Percentiles rank a stretch among this genome's conserved stretches.
Evolutionary conservation across 768 basidiomycete genomes (phyloP).

Genomic region (Kwoniella sp.): DNA sequence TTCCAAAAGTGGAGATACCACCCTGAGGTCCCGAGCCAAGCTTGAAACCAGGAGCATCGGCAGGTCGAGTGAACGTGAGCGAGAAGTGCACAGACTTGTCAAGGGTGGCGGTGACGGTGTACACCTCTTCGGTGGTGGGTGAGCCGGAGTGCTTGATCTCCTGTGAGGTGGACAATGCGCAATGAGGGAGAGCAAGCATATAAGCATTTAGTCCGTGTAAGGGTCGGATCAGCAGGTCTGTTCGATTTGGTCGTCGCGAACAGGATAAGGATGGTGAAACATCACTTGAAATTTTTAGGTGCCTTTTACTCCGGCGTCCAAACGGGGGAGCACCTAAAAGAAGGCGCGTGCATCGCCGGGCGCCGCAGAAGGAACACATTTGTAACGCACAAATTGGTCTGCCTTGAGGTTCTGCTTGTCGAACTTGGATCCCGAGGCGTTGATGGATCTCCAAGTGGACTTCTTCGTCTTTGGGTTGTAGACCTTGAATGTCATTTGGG

Average conservation of each 20-base stretch:
- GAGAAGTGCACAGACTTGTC: constrained; percentile 78
- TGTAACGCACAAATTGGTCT: constrained; percentile 51
- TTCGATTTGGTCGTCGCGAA: background rate
- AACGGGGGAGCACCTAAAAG: constrained; percentile 42
- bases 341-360: constrained; percentile 63
- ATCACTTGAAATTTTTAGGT: no score
- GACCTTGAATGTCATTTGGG: constrained; percentile 90
- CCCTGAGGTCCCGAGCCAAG: constrained; percentile 83
- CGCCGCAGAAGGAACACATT: background rate
- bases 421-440: constrained; percentile 58
- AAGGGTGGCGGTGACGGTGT: constrained; percentile 76
- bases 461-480: constrained; percentile 76
- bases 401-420: constrained; percentile 47
- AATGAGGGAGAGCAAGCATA: background rate
- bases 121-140: constrained; percentile 68
- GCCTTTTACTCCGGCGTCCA: no score
- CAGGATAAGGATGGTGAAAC: no score
- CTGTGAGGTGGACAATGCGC: constrained; percentile 26
- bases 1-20: constrained; percentile 61
- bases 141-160: constrained; percentile 55
- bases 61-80: constrained; percentile 71
- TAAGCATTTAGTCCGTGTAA: no score
- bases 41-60: constrained; percentile 82
- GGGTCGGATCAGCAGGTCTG: background rate
- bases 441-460: constrained; percentile 81